A percentile compares a stretch with the other conserved stretches of the same genome.
phyloP scores from a whole-genome alignment of 1,284 basidiomycete species.

The Neonothopanus nambi region DNA sequence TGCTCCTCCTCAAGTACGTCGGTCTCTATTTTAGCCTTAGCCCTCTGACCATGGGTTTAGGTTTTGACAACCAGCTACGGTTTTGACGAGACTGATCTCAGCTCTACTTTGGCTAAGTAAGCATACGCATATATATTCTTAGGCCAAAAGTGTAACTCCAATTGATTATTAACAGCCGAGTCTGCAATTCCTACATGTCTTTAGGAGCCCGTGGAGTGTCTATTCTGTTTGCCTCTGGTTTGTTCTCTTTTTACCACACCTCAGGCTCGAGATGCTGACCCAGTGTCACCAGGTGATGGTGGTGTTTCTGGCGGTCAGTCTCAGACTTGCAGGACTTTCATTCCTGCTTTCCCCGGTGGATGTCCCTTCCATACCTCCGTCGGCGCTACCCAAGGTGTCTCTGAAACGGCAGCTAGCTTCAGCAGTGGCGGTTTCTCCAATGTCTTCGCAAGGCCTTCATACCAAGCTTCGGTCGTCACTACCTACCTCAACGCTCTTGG shows the following conservation, averaged over 20 bases:
- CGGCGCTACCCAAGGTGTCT: constrained; percentile 30
- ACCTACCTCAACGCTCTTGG: constrained; percentile 30
- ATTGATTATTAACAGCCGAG: constrained; percentile 24
- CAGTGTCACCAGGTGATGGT: constrained; percentile 25
- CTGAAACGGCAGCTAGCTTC: constrained; percentile 33
- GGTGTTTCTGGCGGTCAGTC: constrained; percentile 38
- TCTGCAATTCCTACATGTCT: constrained; percentile 36
- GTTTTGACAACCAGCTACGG: constrained; percentile 30
- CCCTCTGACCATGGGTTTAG: constrained; percentile 11
- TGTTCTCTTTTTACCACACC: neutral
- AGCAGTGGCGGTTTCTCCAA: constrained; percentile 42
- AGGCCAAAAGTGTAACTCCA: too few relatives aligned
- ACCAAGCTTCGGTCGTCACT: constrained; percentile 31
- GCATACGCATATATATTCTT: constrained; percentile 13
- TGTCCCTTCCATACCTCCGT: constrained; percentile 26
- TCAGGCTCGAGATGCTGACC: neutral
- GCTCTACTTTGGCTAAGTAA: constrained; percentile 25
- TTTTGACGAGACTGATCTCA: constrained; percentile 26
- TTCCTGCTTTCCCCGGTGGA: constrained; percentile 34
- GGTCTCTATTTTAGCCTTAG: neutral
- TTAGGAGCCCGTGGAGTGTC: constrained; percentile 37
- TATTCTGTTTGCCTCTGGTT: constrained; percentile 38
- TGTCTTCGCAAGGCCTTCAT: constrained; percentile 36
- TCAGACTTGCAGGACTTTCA: constrained; percentile 28
- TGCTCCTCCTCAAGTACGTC: constrained; percentile 30